Evolutionary conservation across 2,329 filamentous ascomycete species (phyloP).

Genomic region (Aspergillus pseudoterreus): DNA sequence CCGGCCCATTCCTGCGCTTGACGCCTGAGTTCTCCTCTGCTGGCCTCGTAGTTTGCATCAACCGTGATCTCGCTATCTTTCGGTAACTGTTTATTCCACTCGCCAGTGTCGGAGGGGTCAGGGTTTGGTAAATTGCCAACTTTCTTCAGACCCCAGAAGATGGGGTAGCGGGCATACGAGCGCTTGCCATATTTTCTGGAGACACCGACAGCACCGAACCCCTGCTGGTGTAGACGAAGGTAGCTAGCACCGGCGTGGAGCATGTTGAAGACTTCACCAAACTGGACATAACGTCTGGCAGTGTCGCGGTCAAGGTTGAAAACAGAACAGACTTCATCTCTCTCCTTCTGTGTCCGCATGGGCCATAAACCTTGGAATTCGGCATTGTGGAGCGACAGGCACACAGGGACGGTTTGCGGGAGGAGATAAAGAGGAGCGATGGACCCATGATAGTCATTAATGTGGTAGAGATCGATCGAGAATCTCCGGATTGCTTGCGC

Average conservation of each 20-base stretch:
- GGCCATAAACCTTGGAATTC: conserved; percentile 69
- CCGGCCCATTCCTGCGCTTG: conserved; percentile 67
- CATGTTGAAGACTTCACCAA: conserved; percentile 66
- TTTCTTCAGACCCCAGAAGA: conserved; percentile 64
- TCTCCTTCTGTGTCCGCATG: conserved; percentile 60
- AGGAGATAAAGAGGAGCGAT: conserved; percentile 63
- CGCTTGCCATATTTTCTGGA: conserved; percentile 66
- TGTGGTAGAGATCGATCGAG: conserved; percentile 61
- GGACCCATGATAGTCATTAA: conserved; percentile 64
- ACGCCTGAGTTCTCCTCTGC: conserved; percentile 51
- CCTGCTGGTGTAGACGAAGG: conserved; percentile 63
- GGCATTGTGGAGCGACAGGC: conserved; percentile 64
- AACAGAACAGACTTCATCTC: conserved; percentile 61
- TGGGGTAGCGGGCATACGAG: conserved; percentile 63
- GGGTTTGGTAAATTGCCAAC: conserved; percentile 64
- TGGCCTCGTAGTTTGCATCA: conserved; percentile 53
- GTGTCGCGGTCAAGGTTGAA: conserved; percentile 59
- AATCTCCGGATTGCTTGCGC: conserved; percentile 61
- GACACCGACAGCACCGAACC: conserved; percentile 65
- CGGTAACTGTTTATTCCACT: conserved; percentile 55
- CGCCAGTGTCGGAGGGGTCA: conserved; percentile 61
- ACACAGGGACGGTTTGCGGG: conserved; percentile 59
- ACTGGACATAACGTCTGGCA: conserved; percentile 61
- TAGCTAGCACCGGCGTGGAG: conserved; percentile 65
- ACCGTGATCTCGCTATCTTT: conserved; percentile 49